phyloP scores from a whole-genome alignment of 345 rosid genomes.

The Corchorus olitorius region DNA sequence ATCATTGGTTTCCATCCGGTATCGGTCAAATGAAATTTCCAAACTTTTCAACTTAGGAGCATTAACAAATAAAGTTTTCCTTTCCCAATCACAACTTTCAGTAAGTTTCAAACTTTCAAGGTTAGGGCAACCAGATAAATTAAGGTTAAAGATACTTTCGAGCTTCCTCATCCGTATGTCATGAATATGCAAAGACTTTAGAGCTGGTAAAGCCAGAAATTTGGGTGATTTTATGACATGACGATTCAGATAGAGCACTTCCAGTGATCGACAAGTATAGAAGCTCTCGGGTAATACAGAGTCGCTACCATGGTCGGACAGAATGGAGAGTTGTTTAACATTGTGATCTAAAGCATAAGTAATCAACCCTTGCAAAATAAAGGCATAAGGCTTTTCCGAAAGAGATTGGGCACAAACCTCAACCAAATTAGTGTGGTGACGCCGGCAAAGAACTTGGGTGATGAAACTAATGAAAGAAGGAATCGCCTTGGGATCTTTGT shows the following conservation, averaged over 20 bases:
- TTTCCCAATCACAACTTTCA: too few species aligned
- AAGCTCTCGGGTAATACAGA: background rate
- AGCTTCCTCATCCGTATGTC: background rate
- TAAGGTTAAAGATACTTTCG: background rate
- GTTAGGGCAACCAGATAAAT: background rate
- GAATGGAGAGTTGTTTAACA: background rate
- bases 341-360: background rate
- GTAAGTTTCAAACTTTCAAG: background rate
- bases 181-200: background rate
- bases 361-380: background rate
- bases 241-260: background rate
- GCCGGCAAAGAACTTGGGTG: background rate
- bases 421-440: background rate
- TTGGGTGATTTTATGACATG: background rate
- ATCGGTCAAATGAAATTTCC: background rate
- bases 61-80: too few species aligned
- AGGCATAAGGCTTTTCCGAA: background rate
- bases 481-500: too few species aligned
- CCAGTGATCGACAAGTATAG: background rate
- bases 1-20: too few species aligned
- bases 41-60: background rate
- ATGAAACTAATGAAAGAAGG: background rate
- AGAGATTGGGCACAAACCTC: background rate
- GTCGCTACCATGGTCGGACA: background rate
- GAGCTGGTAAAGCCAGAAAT: background rate